Evolutionary conservation across 2,329 filamentous ascomycete species (phyloP).

Genomic region (Aspergillus tubingensis): DNA sequence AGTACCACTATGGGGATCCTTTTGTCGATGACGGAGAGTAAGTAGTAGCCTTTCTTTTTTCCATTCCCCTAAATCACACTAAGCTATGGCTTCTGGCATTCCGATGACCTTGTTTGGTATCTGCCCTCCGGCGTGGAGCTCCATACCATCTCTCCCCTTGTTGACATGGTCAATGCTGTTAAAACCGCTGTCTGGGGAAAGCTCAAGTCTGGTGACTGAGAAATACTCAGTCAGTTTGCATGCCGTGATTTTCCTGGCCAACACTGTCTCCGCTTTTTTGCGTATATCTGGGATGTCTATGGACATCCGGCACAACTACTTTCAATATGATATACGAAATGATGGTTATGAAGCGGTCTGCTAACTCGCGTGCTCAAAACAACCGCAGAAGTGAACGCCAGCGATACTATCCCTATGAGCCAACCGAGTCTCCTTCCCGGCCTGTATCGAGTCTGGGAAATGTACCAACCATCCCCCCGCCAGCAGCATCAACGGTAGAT

Average conservation of each 20-base stretch:
- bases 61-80: conserved; percentile 16
- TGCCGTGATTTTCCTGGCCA: neutral
- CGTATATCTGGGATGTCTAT: neutral
- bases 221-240: neutral
- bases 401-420: conserved; percentile 22
- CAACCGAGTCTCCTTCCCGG: conserved; percentile 35
- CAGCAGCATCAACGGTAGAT: conserved; percentile 36
- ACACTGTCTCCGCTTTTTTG: neutral
- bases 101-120: conserved; percentile 11
- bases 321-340: conserved; percentile 5
- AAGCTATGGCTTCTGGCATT: conserved; percentile 13
- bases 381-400: conserved; percentile 17
- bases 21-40: conserved; percentile 17
- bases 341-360: conserved; percentile 11
- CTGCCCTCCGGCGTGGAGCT: neutral
- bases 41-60: conserved; percentile 15
- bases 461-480: conserved; percentile 45
- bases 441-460: conserved; percentile 47
- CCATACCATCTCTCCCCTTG: conserved; percentile 2
- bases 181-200: neutral
- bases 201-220: neutral
- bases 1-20: conserved; percentile 30
- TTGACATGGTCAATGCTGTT: neutral
- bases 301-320: conserved; percentile 3
- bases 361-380: conserved; percentile 16